Evolutionary conservation across 2,329 filamentous ascomycete genomes (phyloP).

Genomic region (Alternaria ethzedia): DNA sequence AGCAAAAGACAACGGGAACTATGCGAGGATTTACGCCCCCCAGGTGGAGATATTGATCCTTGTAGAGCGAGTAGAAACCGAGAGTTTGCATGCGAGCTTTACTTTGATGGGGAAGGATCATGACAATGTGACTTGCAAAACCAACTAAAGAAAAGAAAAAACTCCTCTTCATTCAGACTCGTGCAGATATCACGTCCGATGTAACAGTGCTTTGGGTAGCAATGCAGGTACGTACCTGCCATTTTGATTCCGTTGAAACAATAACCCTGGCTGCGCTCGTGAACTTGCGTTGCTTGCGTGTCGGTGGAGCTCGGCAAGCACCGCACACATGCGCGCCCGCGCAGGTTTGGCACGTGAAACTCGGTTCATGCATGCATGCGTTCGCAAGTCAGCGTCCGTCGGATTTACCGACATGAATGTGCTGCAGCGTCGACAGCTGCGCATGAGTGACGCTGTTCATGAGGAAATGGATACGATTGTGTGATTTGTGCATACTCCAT

Average conservation of each 20-base stretch:
- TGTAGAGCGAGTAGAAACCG: slow-evolving; percentile 2
- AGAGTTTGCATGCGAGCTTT: slow-evolving; percentile 1
- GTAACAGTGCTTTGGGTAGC: slow-evolving; percentile 9
- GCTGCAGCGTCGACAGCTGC: slow-evolving; percentile 1
- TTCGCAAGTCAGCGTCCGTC: background rate
- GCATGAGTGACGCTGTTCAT: slow-evolving; percentile 1
- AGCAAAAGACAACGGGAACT: background rate
- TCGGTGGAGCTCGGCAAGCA: slow-evolving; percentile 12
- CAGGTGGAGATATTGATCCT: slow-evolving; percentile 4
- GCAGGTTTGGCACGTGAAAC: slow-evolving; percentile 8
- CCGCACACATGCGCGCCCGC: background rate
- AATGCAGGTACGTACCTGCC: slow-evolving; percentile 11
- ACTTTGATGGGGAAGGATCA: background rate
- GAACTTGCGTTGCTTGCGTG: slow-evolving; percentile 4
- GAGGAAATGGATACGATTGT: background rate
- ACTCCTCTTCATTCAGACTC: background rate
- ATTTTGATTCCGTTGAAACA: background rate
- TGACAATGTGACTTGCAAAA: slow-evolving; percentile 1
- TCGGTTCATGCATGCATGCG: slow-evolving; percentile 3
- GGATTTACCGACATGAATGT: background rate
- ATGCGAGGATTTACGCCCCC: slow-evolving; percentile 1
- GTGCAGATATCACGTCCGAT: background rate
- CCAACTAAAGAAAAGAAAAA: background rate
- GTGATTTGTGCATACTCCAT: background rate
- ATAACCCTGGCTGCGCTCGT: background rate